Base-by-base conservation (phyloP, 1,284 basidiomycete genomes). In the Mycena sp. region DNA sequence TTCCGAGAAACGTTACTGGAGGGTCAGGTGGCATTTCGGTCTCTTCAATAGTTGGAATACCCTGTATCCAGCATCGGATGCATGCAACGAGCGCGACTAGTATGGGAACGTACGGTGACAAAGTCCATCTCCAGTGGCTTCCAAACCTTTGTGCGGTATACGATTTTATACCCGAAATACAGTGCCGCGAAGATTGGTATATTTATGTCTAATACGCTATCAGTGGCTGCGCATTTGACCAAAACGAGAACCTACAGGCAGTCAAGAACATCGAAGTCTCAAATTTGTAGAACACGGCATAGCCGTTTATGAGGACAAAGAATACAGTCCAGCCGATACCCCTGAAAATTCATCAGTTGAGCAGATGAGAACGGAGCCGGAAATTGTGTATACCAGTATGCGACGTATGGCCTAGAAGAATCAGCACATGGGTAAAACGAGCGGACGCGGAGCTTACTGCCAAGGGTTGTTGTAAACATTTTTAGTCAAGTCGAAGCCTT, bases 241-340 rank as follows among this genome's bases (percentile, higher is more conserved):
- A 4, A 3, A 14, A 43, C 3, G 38, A 28, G 62, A 70, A 80
- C 69, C 76, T 61, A 90, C 85, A 88, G 43, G 83, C 84, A 69
- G 84, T 91, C 71, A 84, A 80, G 83, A 85, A 93, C 62, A 73
- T 81, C 10, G 83, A 76, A 17, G 81, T 86, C 69, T 85, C 85
- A 76, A 89, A 91, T 67, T 81, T 73, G 63, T 84, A 87, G 76
- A 88, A 88, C 2, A 89, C 85, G 66, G 87, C 82, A 73, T 88
- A 91, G 26, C 87, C 86, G 65, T 85, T 87, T 70, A 92, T 85
- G 61, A 92, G 72, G 61, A 86, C 85, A 71, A 92, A 87, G 68
- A 79, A 63, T 59, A 78, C 40, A 4, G 87, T 89, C 74, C 83
- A 83, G 30, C 78, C 74, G 26, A 83, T 72, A 23, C 83, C 85